A percentile compares a stretch with the other conserved stretches of the same genome.
phyloP scores from a whole-genome alignment of 2,329 filamentous ascomycete species.

The Calonectria henricotiae region DNA sequence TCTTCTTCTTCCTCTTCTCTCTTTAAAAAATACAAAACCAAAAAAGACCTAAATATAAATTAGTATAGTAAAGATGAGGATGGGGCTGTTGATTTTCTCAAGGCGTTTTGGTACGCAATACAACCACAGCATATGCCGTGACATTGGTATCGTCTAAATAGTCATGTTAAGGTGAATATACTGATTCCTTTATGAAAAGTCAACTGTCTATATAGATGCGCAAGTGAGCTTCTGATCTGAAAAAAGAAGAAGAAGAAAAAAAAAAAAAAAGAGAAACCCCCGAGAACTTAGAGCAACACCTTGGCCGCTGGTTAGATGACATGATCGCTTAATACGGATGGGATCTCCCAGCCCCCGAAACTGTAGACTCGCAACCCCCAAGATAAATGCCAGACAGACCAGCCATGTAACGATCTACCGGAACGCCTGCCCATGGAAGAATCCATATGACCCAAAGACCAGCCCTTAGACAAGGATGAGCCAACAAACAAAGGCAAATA shows the following conservation, averaged over 20 bases:
- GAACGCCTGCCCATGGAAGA: constrained; percentile 40
- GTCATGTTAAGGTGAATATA: constrained; percentile 7
- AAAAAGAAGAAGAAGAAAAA: constrained; percentile 3
- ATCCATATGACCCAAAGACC: not conserved
- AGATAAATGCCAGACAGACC: constrained; percentile 19
- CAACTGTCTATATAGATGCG: constrained; percentile 44
- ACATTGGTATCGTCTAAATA: not conserved
- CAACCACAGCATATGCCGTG: not conserved
- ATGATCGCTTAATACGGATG: constrained; percentile 32
- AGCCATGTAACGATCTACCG: constrained; percentile 47
- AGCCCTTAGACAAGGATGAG: not conserved
- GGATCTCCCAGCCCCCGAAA: constrained; percentile 31
- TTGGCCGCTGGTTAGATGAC: constrained; percentile 34
- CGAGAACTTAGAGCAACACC: constrained; percentile 29
- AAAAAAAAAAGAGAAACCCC: constrained; percentile 16
- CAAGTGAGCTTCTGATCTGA: constrained; percentile 27
- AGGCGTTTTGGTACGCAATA: not conserved
- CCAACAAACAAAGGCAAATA: constrained; percentile 21
- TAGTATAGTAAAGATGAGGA: not conserved
- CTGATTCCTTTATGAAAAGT: constrained; percentile 37
- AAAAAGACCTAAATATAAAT: too few relatives aligned
- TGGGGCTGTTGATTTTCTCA: not conserved
- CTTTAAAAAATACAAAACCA: too few relatives aligned
- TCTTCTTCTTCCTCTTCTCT: too few relatives aligned
- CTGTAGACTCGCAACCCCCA: constrained; percentile 19